A percentile compares a stretch with the other conserved stretches of the same genome.
These are phyloP conservation scores for Isatis tinctoria DNA, from an alignment of 345 rosid species.

Conservation along the genomic window DNA sequence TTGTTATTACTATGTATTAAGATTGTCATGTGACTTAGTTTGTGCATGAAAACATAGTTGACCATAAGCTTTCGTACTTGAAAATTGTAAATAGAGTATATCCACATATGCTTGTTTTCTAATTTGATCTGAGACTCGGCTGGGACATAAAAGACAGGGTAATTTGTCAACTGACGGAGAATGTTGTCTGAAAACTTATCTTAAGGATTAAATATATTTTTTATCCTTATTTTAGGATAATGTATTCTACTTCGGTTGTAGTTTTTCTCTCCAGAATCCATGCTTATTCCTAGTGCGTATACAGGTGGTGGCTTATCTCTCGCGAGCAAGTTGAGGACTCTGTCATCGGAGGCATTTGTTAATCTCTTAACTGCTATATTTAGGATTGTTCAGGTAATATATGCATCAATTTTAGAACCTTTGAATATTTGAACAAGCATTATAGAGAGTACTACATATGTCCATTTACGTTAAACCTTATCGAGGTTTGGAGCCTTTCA, in stretches of 20 bases:
- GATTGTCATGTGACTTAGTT: neutral
- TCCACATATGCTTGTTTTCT: neutral
- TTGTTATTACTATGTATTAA: neutral
- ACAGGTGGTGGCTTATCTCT: slow-evolving; percentile 87
- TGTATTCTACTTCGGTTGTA: slow-evolving; percentile 8
- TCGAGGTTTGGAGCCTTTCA: neutral
- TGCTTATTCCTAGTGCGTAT: slow-evolving; percentile 25
- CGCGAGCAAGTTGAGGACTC: slow-evolving; percentile 87
- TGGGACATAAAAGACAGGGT: neutral
- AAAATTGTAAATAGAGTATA: neutral
- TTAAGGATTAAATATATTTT: neutral
- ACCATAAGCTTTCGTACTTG: neutral
- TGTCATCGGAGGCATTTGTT: slow-evolving; percentile 88
- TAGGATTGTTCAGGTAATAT: slow-evolving; percentile 91
- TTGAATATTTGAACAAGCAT: neutral
- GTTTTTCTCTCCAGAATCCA: slow-evolving; percentile 14
- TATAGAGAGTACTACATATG: neutral
- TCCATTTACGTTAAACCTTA: neutral
- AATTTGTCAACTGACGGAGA: too few species aligned
- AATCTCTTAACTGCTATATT: slow-evolving; percentile 81
- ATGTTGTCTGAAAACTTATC: neutral
- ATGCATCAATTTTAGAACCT: slow-evolving; percentile 25
- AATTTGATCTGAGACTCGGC: neutral
- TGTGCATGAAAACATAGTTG: neutral
- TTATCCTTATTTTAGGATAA: slow-evolving; percentile 11